phyloP scores from a whole-genome alignment of 1,139 yeast species.

The Hyphopichia pseudoburtonii region DNA sequence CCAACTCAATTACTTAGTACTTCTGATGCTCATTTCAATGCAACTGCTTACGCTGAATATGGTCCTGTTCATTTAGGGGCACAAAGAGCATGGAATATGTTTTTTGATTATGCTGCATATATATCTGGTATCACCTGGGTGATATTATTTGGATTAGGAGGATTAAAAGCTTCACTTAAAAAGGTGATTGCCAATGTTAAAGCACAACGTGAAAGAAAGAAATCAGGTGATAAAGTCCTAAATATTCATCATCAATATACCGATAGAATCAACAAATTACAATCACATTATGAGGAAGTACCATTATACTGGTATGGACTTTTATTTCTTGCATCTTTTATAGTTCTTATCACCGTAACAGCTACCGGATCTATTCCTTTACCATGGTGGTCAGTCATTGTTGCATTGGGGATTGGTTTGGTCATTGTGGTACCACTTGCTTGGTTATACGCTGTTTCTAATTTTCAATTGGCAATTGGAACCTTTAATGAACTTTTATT shows the following conservation, averaged over 20 bases:
- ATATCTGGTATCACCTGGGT: slow-evolving; percentile 39
- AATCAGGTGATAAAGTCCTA: slow-evolving; percentile 2
- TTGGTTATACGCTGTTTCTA: slow-evolving; percentile 41
- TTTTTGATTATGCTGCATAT: slow-evolving; percentile 44
- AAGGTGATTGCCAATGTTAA: slow-evolving; percentile 10
- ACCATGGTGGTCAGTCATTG: slow-evolving; percentile 39
- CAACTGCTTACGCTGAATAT: slow-evolving; percentile 25
- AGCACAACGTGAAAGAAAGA: slow-evolving; percentile 4
- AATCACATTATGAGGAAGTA: slow-evolving; percentile 30
- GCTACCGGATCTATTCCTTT: slow-evolving; percentile 31
- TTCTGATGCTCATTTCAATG: slow-evolving; percentile 21
- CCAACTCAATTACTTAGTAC: slow-evolving; percentile 26
- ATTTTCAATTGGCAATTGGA: slow-evolving; percentile 43
- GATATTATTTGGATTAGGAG: slow-evolving; percentile 22
- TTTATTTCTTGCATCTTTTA: slow-evolving; percentile 26
- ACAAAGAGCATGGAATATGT: slow-evolving; percentile 40
- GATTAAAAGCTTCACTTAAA: slow-evolving; percentile 9
- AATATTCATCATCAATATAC: slow-evolving; percentile 11
- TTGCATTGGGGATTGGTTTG: slow-evolving; percentile 34
- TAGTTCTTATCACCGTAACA: slow-evolving; percentile 25
- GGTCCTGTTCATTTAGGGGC: slow-evolving; percentile 34
- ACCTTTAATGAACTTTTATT: slow-evolving; percentile 41
- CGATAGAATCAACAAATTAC: slow-evolving; percentile 34
- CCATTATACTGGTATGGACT: slow-evolving; percentile 33
- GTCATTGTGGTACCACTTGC: slow-evolving; percentile 40